Evolutionary conservation across 73 alveolate genomes (phyloP).

Genomic region (Paramecium sonneborni): DNA sequence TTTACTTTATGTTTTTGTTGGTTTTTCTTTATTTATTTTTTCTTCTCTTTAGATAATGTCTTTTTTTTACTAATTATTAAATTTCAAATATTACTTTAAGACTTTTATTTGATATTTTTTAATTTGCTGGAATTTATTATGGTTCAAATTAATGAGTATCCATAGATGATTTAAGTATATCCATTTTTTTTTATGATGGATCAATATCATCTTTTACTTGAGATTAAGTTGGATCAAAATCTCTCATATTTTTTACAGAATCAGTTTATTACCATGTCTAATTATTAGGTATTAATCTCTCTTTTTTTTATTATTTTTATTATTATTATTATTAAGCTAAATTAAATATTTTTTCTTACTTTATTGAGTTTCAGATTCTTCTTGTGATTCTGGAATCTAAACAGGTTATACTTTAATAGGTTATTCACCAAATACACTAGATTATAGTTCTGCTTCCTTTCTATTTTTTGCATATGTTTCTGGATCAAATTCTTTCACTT

Average conservation of each 20-base stretch:
- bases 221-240: slow-evolving; percentile 10
- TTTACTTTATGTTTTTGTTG: background rate
- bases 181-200: background rate
- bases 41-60: slow-evolving; percentile 10
- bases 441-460: slow-evolving; percentile 20
- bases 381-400: background rate
- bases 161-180: slow-evolving; percentile 1
- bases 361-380: background rate
- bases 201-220: background rate
- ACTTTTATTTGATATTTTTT: slow-evolving; percentile 15
- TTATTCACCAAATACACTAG: background rate
- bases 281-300: slow-evolving; percentile 38
- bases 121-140: background rate
- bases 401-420: background rate
- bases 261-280: slow-evolving; percentile 50
- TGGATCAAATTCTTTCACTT: slow-evolving; percentile 35
- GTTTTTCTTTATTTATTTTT: slow-evolving; percentile 1
- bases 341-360: background rate
- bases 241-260: background rate
- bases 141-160: slow-evolving; percentile 40
- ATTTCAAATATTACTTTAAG: slow-evolving; percentile 5
- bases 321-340: background rate
- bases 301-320: background rate
- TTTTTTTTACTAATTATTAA: background rate
- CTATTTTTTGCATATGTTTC: slow-evolving; percentile 40